Conservation (phyloP, 2,329 filamentous ascomycete species). For the Beauveria australis region DNA sequence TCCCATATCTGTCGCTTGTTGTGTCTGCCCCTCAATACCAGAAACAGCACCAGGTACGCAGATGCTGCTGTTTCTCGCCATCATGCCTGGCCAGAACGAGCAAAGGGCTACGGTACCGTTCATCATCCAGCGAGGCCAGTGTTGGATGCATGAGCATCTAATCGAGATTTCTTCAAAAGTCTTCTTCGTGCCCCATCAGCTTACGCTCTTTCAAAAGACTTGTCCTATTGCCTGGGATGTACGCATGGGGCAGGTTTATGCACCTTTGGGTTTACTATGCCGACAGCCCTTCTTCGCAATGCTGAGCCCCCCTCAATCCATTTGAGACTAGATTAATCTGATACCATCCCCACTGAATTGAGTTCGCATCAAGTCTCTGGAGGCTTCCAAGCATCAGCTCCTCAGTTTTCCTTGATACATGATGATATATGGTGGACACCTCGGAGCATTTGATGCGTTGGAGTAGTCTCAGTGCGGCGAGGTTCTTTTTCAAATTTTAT, state of each 20-base stretch:
- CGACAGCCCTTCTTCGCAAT: slow-evolving; percentile 24
- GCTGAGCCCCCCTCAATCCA: slow-evolving; percentile 55
- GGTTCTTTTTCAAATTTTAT: neutral
- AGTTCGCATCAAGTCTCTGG: too few species aligned
- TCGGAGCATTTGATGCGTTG: neutral
- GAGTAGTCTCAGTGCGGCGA: neutral
- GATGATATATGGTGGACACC: neutral
- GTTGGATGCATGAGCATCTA: slow-evolving; percentile 76
- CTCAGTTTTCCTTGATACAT: neutral
- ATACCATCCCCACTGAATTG: too few species aligned
- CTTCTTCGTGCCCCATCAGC: slow-evolving; percentile 35
- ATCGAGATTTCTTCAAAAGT: slow-evolving; percentile 80
- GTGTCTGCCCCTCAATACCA: slow-evolving; percentile 70
- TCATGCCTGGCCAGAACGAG: slow-evolving; percentile 69
- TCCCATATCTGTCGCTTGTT: slow-evolving; percentile 53
- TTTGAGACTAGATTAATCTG: neutral
- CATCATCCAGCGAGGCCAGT: slow-evolving; percentile 69
- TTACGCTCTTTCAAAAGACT: slow-evolving; percentile 76
- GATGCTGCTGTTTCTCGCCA: slow-evolving; percentile 40
- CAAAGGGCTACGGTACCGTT: slow-evolving; percentile 84
- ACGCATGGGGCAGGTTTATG: slow-evolving; percentile 62
- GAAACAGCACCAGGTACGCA: slow-evolving; percentile 54
- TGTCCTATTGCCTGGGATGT: slow-evolving; percentile 82
- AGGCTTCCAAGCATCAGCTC: neutral
- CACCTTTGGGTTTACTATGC: slow-evolving; percentile 67